A percentile compares a stretch with the other conserved stretches of the same genome.
Evolutionary conservation across 306 rosid genomes (phyloP).

Genomic region (Prunus campanulata): DNA sequence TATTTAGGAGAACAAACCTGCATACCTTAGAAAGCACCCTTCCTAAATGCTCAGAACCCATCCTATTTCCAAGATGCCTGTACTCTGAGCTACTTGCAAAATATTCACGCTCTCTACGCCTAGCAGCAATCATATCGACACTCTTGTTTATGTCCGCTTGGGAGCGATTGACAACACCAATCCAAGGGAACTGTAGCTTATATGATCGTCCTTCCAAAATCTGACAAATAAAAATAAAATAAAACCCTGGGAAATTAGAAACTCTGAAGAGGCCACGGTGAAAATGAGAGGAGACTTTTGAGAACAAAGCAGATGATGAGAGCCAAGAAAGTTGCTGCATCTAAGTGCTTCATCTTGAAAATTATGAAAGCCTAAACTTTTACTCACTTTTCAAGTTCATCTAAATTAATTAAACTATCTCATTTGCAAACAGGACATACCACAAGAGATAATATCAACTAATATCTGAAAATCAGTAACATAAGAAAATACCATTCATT

Average conservation of each 20-base stretch:
- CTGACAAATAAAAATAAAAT: constrained; percentile 6
- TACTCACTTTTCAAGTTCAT: not conserved
- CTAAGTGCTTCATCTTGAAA: not conserved
- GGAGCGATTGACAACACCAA: constrained; percentile 52
- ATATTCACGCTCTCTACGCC: constrained; percentile 45
- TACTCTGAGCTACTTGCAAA: constrained; percentile 39
- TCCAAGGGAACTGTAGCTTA: constrained; percentile 50
- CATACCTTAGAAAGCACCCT: constrained; percentile 47
- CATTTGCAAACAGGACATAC: not conserved
- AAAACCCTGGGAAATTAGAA: not conserved
- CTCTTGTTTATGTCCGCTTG: constrained; percentile 53
- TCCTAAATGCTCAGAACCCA: constrained; percentile 54
- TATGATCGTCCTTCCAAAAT: constrained; percentile 44
- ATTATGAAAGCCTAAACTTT: not conserved
- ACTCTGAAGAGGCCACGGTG: not conserved
- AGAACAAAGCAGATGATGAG: not conserved
- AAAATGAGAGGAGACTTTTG: not conserved
- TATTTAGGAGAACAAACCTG: not conserved
- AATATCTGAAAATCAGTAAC: not conserved
- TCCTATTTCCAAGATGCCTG: constrained; percentile 35
- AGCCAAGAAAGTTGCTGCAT: not conserved
- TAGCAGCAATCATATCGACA: constrained; percentile 48
- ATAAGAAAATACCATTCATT: not conserved
- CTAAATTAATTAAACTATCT: not conserved
- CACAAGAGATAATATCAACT: not conserved